phyloP scores from a whole-genome alignment of 208 protist genomes.

The Trypanosoma avium region DNA sequence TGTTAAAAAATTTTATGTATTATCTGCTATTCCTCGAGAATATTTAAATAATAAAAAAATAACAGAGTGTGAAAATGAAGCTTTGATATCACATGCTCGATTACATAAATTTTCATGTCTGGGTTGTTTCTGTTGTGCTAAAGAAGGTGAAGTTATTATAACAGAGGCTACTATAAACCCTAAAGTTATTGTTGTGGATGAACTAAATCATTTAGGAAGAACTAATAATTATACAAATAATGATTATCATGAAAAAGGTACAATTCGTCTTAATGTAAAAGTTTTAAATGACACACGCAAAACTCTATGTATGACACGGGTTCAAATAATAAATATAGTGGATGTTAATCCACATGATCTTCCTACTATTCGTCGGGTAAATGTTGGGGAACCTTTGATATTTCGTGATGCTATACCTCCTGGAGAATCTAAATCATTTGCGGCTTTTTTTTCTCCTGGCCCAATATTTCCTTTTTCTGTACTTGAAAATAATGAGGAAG shows the following conservation, averaged over 20 bases:
- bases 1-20: conserved; percentile 1
- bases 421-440: conserved; percentile 15
- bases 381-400: conserved; percentile 15
- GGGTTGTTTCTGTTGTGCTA: background rate
- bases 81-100: background rate
- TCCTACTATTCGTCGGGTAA: background rate
- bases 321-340: conserved; percentile 10
- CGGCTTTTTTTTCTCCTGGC: background rate
- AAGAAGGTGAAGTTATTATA: background rate
- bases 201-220: background rate
- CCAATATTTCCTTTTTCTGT: background rate
- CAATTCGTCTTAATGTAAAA: conserved; percentile 1
- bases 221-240: background rate
- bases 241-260: background rate
- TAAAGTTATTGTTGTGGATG: background rate
- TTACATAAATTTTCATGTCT: background rate
- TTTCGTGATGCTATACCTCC: background rate
- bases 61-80: background rate
- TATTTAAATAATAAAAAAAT: background rate
- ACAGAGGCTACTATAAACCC: conserved; percentile 4
- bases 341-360: background rate
- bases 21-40: conserved; percentile 5
- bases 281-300: conserved; percentile 3
- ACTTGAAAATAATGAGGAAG: background rate
- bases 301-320: background rate